Conservation (phyloP, 805 yeast species). For the Myxozyma kluyveri region DNA sequence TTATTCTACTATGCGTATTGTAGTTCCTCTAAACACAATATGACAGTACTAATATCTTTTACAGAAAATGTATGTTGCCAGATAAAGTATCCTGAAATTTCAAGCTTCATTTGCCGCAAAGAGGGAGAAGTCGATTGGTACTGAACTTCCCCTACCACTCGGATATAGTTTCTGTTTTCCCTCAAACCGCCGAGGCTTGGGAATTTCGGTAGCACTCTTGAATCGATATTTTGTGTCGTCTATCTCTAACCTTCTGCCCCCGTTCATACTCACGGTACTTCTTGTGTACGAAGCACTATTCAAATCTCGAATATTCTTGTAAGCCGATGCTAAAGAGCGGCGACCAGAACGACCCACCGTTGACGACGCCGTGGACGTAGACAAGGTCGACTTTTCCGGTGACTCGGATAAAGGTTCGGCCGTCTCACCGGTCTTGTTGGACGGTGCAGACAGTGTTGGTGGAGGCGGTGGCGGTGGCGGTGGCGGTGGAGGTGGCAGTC, state of each 20-base stretch:
- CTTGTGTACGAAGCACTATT: constrained; percentile 68
- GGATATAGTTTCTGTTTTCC: constrained; percentile 80
- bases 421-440: too few relatives aligned
- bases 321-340: constrained; percentile 9
- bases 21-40: too few relatives aligned
- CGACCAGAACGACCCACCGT: constrained; percentile 3
- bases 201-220: constrained; percentile 64
- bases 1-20: too few relatives aligned
- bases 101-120: too few relatives aligned
- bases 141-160: constrained; percentile 91
- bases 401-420: constrained; percentile 5
- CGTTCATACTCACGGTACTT: constrained; percentile 11
- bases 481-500: constrained; percentile 38
- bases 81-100: too few relatives aligned
- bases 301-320: constrained; percentile 53
- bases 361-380: constrained; percentile 4
- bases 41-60: too few relatives aligned
- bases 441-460: constrained; percentile 15
- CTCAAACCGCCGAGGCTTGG: constrained; percentile 80
- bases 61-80: too few relatives aligned
- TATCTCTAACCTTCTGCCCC: constrained; percentile 44
- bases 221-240: constrained; percentile 76
- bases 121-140: constrained; percentile 66
- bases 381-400: constrained; percentile 9
- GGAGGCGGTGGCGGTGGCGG: constrained; percentile 19